Evolutionary conservation across 352 stramenopile genomes (phyloP).

Genomic region (Globisporangium yorkense): DNA sequence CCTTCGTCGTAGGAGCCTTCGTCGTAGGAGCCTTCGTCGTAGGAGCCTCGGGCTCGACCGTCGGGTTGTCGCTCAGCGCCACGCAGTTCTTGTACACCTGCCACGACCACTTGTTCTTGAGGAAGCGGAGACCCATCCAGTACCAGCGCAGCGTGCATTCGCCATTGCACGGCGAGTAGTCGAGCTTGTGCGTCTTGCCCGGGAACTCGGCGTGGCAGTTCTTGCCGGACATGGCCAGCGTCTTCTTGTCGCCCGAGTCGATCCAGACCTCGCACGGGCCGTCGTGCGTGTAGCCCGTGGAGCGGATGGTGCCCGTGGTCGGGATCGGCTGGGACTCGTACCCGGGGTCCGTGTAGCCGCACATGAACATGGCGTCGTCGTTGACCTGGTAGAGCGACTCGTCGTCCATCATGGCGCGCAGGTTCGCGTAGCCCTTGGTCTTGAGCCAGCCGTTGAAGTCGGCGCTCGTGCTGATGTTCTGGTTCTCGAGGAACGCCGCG

Average conservation of each 20-base stretch:
- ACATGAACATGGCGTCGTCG: slow-evolving; percentile 44
- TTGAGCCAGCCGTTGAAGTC: slow-evolving; percentile 36
- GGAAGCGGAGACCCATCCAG: slow-evolving; percentile 35
- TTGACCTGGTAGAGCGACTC: slow-evolving; percentile 43
- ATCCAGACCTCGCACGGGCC: slow-evolving; percentile 41
- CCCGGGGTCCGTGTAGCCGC: slow-evolving; percentile 39
- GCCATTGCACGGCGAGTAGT: slow-evolving; percentile 30
- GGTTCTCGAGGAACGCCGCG: slow-evolving; percentile 46
- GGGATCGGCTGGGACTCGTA: slow-evolving; percentile 36
- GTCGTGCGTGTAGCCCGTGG: slow-evolving; percentile 46
- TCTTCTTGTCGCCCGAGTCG: slow-evolving; percentile 33
- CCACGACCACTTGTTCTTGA: slow-evolving; percentile 47
- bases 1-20: slow-evolving; percentile 1
- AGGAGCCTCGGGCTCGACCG: background rate
- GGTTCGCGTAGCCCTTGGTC: slow-evolving; percentile 29
- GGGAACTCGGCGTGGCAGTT: slow-evolving; percentile 26
- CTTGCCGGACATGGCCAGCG: slow-evolving; percentile 50
- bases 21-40: background rate
- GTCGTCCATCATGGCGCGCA: slow-evolving; percentile 53
- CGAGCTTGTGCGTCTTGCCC: slow-evolving; percentile 25
- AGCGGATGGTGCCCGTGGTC: slow-evolving; percentile 16
- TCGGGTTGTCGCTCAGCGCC: slow-evolving; percentile 9
- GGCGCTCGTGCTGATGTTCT: slow-evolving; percentile 39
- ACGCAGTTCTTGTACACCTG: slow-evolving; percentile 53
- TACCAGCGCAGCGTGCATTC: slow-evolving; percentile 35